Base-by-base conservation (phyloP, 2,329 filamentous ascomycete species). In the Monilinia vaccinii-corymbosi region DNA sequence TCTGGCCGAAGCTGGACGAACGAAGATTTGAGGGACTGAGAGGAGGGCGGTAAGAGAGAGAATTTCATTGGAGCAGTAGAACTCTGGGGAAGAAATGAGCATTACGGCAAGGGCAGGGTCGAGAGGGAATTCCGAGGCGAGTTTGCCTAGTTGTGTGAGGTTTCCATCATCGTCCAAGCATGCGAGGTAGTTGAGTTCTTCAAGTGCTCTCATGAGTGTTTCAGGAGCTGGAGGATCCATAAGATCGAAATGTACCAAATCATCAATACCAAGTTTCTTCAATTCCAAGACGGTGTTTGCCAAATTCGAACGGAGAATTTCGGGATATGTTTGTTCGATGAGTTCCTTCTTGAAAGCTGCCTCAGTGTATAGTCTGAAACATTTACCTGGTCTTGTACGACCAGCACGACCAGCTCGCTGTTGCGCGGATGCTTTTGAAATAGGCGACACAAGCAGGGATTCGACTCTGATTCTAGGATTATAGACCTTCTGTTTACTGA, bases 401-500 rank as follows among this genome's bases (percentile, higher is more conserved):
- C 95, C 94, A 16, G 94, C 94, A 91, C 94, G 93, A 88, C 95
- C 95, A 64, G 95, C 95, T 73, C 95, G 83, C 76, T 99, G 94
- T 73, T 97, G 91, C 11, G 95, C 94, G 1, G 94, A 97, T 28
- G 94, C 94, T 74, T 97, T 97, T 61, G 92, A 97, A 67, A 99
- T 97, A 25, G 94, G 92, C 3, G 94, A 97, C 6, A 99, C 93
- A n/a, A 99, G 80, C 9, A 99, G 81, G 1, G 94, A 97, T 76
- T 99, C 94, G 65, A 99, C 92, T 74, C 94, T 86, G 68, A 96
- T 95, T 63, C 94, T 86, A 25, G 94, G 93, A 74, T 99, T 97
- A 79, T 97, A 99, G 64, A 97, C 94, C 76, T 97, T 99, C 71
- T 99, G 94, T 78, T 99, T 99, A 77, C 91, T 96, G 78, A 99